Evolutionary conservation across 352 stramenopile species (phyloP), one percentile per base, ranked within the genome.

Genomic region (Globisporangium emineosum): DNA sequence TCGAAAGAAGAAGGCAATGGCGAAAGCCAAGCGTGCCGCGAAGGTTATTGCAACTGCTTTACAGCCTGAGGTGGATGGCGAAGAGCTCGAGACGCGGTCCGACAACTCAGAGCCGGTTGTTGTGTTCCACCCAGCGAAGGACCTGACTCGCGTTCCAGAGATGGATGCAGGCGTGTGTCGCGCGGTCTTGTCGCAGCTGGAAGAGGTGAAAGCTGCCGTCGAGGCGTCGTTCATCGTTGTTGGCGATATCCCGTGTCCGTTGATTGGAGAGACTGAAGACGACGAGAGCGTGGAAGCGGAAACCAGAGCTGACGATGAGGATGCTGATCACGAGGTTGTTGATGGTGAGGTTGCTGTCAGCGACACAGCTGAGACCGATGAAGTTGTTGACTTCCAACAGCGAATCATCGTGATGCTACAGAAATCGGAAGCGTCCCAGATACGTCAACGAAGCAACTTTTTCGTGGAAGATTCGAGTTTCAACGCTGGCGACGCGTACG

Each of bases 201-300:
- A 84, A 42, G 71, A 85, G 30, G 77, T 87, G 47, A 57, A 73
- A 45, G 59, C 61, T 27, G 57, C 42, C 4, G 30, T 52, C 5
- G 65, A 51, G 29, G 53, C 55, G 19, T 61, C 67, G 1, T 72
- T 77, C 59, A 88, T 91, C 33, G 71, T 91, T 30, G 71, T 89
- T 29, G 78, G 81, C 5, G 75, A 90, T 29, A 72, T 90, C 42
- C 70, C 73, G 29, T 90, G 81, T 42, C 79, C 81, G 1, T 62
- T 90, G n/a, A 49, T 79, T 13, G 47, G 61, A 27, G 55, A 73
- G 6, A 5, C 37, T 4, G 42, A 61, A 23, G 47, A 51, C 32
- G 51, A 72, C 37, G 43, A 57, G 9, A 65, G 32, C n/a, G 61
- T 4, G 6, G 29, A 57, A 19, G 7, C 29, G 9, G n/a, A 23